Evolutionary conservation across 805 yeast species (phyloP), one percentile per base, ranked within the genome.

Genomic region (Candida sithepensis): DNA sequence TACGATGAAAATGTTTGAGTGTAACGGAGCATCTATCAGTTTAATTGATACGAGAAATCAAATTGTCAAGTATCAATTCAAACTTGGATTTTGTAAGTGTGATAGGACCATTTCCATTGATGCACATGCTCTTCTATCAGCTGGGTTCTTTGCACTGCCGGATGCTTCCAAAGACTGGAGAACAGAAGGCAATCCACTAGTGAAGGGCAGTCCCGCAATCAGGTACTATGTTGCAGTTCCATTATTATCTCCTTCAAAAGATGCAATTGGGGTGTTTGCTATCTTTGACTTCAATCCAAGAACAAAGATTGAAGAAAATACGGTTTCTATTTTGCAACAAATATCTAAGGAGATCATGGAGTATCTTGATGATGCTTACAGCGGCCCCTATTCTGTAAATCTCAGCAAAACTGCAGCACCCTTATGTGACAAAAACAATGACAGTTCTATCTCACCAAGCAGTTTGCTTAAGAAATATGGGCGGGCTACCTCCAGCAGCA

Each of bases 111-210:
- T 81, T 2, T 81, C 89, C 7, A 63, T 86, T 41, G 94, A 86
- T 60, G 81, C 81, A 8, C 92, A 86, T 65, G 72, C 89, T 0
- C 72, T 86, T 2, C 64, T 86, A 32, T 82, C 90, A 0, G 62
- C 69, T 6, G 81, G 72, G 2, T 72, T 74, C 50, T 77, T 86
- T 45, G 67, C 80, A 3, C 54, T 86, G 7, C 59, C 72, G 4
- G 87, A 85, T 60, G 82, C 90, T 2, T 62, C 79, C 4, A 66
- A 67, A 32, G 95, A 86, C 59, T 86, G 95, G 94, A 70, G 95
- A 60, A 75, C 83, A 3, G 57, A 65, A 16, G 66, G 69, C 37
- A 83, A 80, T 56, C 92, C 92, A 0, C 68, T 84, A 42, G 87
- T 86, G 1, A 75, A 71, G 19, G 82, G 83, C 0, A 68, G 72